These are phyloP conservation scores for Hypomyces rosellus DNA, from an alignment of 2,329 filamentous ascomycete species.

Conservation along the genomic window DNA sequence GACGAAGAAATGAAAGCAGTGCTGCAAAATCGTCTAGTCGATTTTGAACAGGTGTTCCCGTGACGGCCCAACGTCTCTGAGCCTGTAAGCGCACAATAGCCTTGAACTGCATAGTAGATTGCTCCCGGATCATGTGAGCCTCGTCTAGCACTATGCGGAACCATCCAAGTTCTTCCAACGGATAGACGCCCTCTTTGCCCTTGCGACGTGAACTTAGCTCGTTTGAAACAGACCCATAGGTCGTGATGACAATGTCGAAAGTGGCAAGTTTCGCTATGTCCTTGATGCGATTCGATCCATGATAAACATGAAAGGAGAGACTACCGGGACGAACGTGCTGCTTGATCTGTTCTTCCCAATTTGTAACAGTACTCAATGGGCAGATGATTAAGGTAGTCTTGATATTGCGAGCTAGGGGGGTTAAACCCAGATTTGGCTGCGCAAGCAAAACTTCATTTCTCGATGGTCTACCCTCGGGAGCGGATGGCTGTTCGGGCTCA, in stretches of 20 bases:
- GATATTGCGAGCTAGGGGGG: slow-evolving; percentile 56
- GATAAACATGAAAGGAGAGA: slow-evolving; percentile 75
- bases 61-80: slow-evolving; percentile 89
- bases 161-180: slow-evolving; percentile 76
- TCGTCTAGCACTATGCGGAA: slow-evolving; percentile 93
- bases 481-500: slow-evolving; percentile 43
- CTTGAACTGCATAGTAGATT: slow-evolving; percentile 73
- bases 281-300: slow-evolving; percentile 70
- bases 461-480: slow-evolving; percentile 33
- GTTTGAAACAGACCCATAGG: slow-evolving; percentile 80
- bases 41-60: slow-evolving; percentile 93
- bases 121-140: slow-evolving; percentile 88
- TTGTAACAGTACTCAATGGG: slow-evolving; percentile 83
- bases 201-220: slow-evolving; percentile 63
- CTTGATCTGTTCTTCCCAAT: slow-evolving; percentile 91
- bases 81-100: slow-evolving; percentile 75
- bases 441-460: slow-evolving; percentile 23
- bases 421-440: slow-evolving; percentile 41
- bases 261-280: slow-evolving; percentile 61
- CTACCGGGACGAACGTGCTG: slow-evolving; percentile 63
- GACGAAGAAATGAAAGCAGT: slow-evolving; percentile 74
- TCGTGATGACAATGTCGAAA: slow-evolving; percentile 84
- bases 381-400: slow-evolving; percentile 81
- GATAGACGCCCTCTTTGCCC: slow-evolving; percentile 52
- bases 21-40: slow-evolving; percentile 84